Conservation (phyloP, 2,329 filamentous ascomycete genomes). For the Epichloe gansuensis region DNA sequence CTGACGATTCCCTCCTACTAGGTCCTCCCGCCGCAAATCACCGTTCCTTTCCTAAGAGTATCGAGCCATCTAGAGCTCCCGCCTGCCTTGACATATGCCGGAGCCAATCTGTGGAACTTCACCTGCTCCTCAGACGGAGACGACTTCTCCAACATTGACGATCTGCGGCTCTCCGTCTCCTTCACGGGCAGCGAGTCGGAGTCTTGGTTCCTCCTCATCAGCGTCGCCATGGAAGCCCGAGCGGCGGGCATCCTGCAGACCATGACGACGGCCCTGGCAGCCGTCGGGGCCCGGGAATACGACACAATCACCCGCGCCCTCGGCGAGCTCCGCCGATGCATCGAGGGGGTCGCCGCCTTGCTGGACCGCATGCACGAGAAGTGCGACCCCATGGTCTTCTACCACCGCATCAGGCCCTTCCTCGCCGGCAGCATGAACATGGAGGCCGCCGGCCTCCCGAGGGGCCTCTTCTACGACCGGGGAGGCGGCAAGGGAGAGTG, state of each 20-base stretch:
- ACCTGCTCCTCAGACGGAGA: slow-evolving; percentile 30
- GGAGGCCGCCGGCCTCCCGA: slow-evolving; percentile 68
- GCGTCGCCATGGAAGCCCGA: slow-evolving; percentile 77
- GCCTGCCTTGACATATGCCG: slow-evolving; percentile 83
- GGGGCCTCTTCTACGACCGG: slow-evolving; percentile 75
- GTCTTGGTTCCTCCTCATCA: slow-evolving; percentile 89
- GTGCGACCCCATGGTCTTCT: slow-evolving; percentile 80
- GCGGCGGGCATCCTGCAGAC: slow-evolving; percentile 63
- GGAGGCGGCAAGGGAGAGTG: slow-evolving; percentile 55
- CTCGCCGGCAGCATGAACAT: slow-evolving; percentile 90
- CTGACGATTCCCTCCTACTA: slow-evolving; percentile 13
- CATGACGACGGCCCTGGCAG: slow-evolving; percentile 66
- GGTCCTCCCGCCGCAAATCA: slow-evolving; percentile 61
- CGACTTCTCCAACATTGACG: slow-evolving; percentile 53
- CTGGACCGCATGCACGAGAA: slow-evolving; percentile 79
- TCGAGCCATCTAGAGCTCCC: slow-evolving; percentile 68
- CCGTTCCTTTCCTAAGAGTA: slow-evolving; percentile 61
- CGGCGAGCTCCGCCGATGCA: slow-evolving; percentile 49
- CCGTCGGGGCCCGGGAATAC: slow-evolving; percentile 50
- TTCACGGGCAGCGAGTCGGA: slow-evolving; percentile 85
- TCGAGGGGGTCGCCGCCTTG: slow-evolving; percentile 55
- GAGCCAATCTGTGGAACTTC: slow-evolving; percentile 84
- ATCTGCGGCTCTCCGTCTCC: slow-evolving; percentile 61
- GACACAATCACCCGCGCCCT: slow-evolving; percentile 50
- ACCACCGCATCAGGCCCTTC: slow-evolving; percentile 77